Base-by-base conservation (phyloP, 2,329 filamentous ascomycete species). In the Penicillium sp. region DNA sequence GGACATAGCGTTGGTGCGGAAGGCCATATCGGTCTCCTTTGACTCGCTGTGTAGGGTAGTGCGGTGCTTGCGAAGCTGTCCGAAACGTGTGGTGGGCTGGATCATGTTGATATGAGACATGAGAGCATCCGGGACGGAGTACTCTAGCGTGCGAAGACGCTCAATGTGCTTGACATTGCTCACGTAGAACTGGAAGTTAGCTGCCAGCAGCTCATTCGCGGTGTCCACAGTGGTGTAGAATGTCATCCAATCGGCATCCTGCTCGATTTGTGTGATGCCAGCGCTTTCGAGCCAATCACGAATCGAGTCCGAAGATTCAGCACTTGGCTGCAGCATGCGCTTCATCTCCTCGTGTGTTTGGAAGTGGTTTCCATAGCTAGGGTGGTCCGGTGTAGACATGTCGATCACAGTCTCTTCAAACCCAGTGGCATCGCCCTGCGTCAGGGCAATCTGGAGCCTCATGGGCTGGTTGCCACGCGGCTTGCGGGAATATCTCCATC, bases 301-400 rank as follows among this genome's bases (percentile, higher is more conserved):
- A 13, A 83, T 74, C 0, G 75, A 67, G 5, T 72, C 64, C 1
- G 75, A 66, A 0, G 79, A 73, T 3, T 71, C 65, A 8, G 66
- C 61, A 13, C 67, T 72, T 0, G 82, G 82, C 5, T 71, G 72
- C 22, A 84, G 73, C 58, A 84, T 75, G 9, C 74, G 71, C 50
- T 79, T 77, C 51, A 83, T 77, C 57, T 82, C 77, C 9, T 79
- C 72, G 7, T 78, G 75, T 13, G 65, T 65, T 14, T 73, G 69
- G 59, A 83, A 75, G 58, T 83, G 76, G 42, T 76, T 72, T 16
- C 82, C 81, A 55, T 83, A 83, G 16, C 71, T 74, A 1, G 65
- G 52, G 52, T 79, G 73, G 4, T 67, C 71, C 0, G 82, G 82
- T 0, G 80, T 78, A 2, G 81, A 82, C 58, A 83, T 76, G 21